A percentile compares a stretch with the other conserved stretches of the same genome.
Evolutionary conservation across 129 eudicot genomes (phyloP).

Genomic region (Solidago caesia): DNA sequence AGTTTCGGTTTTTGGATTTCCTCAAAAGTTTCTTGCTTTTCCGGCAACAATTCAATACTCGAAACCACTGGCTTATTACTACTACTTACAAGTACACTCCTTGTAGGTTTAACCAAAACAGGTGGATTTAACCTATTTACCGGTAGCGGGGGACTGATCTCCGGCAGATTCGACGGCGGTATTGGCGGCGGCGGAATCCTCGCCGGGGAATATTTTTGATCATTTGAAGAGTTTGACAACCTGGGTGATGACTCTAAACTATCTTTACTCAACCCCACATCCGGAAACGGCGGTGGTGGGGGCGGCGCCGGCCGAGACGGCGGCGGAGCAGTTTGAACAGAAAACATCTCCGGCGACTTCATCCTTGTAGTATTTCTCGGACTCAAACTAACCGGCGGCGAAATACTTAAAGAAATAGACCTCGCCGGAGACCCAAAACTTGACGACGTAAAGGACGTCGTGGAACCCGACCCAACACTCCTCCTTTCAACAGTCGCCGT

Average conservation of each 20-base stretch:
- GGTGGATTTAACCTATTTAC: constrained; percentile 47
- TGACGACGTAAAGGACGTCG: constrained; percentile 53
- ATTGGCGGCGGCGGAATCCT: constrained; percentile 53
- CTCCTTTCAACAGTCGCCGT: constrained; percentile 31
- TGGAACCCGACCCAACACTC: constrained; percentile 40
- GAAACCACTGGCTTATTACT: constrained; percentile 29
- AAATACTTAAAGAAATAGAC: constrained; percentile 62
- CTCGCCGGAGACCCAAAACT: constrained; percentile 56
- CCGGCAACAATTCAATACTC: constrained; percentile 42
- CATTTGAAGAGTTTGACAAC: constrained; percentile 41
- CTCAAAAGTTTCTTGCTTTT: constrained; percentile 34
- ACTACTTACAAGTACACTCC: constrained; percentile 21
- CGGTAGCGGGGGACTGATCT: constrained; percentile 41
- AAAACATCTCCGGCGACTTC: constrained; percentile 66
- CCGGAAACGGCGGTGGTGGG: constrained; percentile 39
- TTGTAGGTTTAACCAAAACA: constrained; percentile 45
- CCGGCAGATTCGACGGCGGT: constrained; percentile 30
- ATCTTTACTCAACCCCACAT: constrained; percentile 39
- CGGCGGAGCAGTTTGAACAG: constrained; percentile 44
- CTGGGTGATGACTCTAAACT: constrained; percentile 58
- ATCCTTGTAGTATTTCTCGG: constrained; percentile 47
- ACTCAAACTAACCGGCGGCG: constrained; percentile 61
- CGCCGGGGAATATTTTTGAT: constrained; percentile 28
- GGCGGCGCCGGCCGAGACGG: constrained; percentile 42
- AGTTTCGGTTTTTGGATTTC: constrained; percentile 60